A percentile compares a stretch with the other conserved stretches of the same genome.
phyloP scores from a whole-genome alignment of 1,139 yeast species.

The Citeromyces siamensis region DNA sequence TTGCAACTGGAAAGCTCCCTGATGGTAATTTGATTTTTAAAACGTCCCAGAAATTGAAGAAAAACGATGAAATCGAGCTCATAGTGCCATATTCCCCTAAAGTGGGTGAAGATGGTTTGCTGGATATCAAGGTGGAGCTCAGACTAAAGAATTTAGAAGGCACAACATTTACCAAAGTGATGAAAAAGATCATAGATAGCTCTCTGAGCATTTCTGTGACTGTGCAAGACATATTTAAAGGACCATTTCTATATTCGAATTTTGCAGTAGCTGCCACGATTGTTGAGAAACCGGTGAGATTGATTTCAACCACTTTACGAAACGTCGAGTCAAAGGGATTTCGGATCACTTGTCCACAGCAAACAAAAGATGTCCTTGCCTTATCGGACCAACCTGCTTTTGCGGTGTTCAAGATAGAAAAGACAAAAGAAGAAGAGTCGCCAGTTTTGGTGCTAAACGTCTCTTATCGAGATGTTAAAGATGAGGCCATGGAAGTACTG shows the following conservation, averaged over 20 bases:
- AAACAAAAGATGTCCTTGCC: slow-evolving; percentile 27
- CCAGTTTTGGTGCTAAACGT: slow-evolving; percentile 25
- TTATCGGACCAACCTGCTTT: slow-evolving; percentile 62
- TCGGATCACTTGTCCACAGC: slow-evolving; percentile 12
- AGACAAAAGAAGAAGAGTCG: slow-evolving; percentile 20
- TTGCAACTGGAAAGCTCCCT: background rate
- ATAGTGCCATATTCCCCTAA: background rate
- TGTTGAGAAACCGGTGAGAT: slow-evolving; percentile 37
- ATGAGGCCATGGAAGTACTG: slow-evolving; percentile 25
- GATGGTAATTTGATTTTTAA: background rate
- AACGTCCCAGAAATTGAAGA: background rate
- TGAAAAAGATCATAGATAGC: slow-evolving; percentile 27
- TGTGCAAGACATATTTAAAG: slow-evolving; percentile 63
- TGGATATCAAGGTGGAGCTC: background rate
- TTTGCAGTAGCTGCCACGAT: slow-evolving; percentile 55
- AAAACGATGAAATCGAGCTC: slow-evolving; percentile 1
- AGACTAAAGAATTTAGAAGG: background rate
- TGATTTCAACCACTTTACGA: slow-evolving; percentile 24
- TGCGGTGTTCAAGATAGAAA: slow-evolving; percentile 33
- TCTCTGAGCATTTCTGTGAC: slow-evolving; percentile 51
- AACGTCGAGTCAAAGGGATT: background rate
- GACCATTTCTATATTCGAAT: slow-evolving; percentile 44
- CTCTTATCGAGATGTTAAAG: slow-evolving; percentile 29
- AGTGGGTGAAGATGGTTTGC: background rate
- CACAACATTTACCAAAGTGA: slow-evolving; percentile 7